Conservation (phyloP, 2,329 filamentous ascomycete species). For the Massarina eburnea region DNA sequence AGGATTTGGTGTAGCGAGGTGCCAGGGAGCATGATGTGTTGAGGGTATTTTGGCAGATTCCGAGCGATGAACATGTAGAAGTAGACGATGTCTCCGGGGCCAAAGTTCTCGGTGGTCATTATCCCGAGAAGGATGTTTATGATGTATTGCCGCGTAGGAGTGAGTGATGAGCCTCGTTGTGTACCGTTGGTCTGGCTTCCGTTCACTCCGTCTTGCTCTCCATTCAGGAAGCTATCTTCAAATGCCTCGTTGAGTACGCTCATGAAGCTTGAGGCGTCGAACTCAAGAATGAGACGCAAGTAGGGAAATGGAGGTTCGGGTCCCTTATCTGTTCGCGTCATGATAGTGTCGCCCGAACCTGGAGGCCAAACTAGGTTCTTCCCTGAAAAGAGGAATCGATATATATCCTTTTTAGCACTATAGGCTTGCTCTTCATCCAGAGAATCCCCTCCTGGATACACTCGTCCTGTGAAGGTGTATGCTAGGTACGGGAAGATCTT, state of each 20-base stretch:
- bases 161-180: constrained; percentile 31
- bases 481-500: constrained; percentile 96
- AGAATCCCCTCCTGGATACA: constrained; percentile 83
- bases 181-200: constrained; percentile 56
- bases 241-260: constrained; percentile 97
- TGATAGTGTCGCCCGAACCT: constrained; percentile 60
- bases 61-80: constrained; percentile 98
- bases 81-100: constrained; percentile 82
- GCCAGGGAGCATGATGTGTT: constrained; percentile 89
- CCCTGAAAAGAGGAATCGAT: constrained; percentile 91
- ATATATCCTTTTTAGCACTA: constrained; percentile 82
- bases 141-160: constrained; percentile 85
- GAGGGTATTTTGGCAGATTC: constrained; percentile 93
- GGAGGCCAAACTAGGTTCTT: constrained; percentile 75
- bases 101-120: constrained; percentile 78
- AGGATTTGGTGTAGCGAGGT: constrained; percentile 81
- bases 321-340: constrained; percentile 57
- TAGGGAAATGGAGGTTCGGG: constrained; percentile 81
- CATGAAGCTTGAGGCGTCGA: constrained; percentile 88
- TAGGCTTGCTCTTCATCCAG: constrained; percentile 73
- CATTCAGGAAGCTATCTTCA: constrained; percentile 90
- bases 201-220: constrained; percentile 66
- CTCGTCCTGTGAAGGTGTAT: constrained; percentile 82
- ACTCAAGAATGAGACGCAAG: constrained; percentile 79
- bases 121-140: constrained; percentile 88